Conservation (phyloP, 257 asterid species). For the Penstemon eatonii region DNA sequence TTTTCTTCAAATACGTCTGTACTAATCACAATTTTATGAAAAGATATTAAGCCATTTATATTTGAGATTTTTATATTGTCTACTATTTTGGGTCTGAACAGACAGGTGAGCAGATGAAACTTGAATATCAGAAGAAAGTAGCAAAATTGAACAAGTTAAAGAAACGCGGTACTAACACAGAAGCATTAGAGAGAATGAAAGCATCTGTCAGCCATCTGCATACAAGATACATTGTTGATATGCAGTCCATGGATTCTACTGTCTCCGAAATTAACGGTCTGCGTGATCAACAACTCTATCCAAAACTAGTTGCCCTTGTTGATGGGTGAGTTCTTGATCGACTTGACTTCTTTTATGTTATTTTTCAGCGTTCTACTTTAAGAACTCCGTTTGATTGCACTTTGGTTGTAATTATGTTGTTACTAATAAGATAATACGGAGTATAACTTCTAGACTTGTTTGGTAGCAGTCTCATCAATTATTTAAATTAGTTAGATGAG, state of each 20-base stretch:
- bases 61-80: not conserved
- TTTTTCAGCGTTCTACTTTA: too few species aligned
- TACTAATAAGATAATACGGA: not conserved
- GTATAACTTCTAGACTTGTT: too few species aligned
- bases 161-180: constrained; percentile 75
- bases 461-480: too few species aligned
- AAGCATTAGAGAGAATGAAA: constrained; percentile 81
- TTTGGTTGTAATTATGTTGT: too few species aligned
- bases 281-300: constrained; percentile 86
- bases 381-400: too few species aligned
- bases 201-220: constrained; percentile 97
- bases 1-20: not conserved
- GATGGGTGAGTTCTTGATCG: constrained; percentile 69
- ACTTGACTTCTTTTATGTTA: not conserved
- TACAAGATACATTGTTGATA: constrained; percentile 95
- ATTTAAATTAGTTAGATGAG: too few species aligned
- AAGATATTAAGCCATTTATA: not conserved
- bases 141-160: constrained; percentile 73
- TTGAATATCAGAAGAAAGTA: constrained; percentile 84
- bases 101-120: constrained; percentile 97
- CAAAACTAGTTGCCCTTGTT: constrained; percentile 80
- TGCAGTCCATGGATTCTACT: constrained; percentile 99
- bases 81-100: constrained; percentile 36
- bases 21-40: not conserved
- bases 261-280: constrained; percentile 87